Evolutionary conservation across 257 asterid genomes (phyloP).

Genomic region (Penstemon eatonii): DNA sequence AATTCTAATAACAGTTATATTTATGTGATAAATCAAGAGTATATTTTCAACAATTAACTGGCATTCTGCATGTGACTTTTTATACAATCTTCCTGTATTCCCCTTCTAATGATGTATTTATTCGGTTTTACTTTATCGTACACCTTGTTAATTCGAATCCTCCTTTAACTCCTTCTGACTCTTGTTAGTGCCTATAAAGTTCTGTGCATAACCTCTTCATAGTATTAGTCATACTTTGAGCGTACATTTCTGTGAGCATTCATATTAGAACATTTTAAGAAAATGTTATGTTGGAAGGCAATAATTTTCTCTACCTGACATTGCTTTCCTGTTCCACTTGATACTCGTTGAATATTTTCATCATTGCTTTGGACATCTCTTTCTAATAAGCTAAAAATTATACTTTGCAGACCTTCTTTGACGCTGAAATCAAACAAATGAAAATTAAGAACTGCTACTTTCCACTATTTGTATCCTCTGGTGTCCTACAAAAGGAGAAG

Average conservation of each 20-base stretch:
- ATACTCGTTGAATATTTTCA: slow-evolving; percentile 11
- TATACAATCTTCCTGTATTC: background rate
- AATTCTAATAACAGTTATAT: background rate
- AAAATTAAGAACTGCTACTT: slow-evolving; percentile 90
- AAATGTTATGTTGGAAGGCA: background rate
- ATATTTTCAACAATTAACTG: slow-evolving; percentile 9
- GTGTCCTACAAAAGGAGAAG: slow-evolving; percentile 81
- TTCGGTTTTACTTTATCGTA: background rate
- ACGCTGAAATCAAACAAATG: slow-evolving; percentile 96
- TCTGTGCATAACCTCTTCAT: background rate
- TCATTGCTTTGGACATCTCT: background rate
- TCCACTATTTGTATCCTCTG: slow-evolving; percentile 83
- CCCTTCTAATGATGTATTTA: background rate
- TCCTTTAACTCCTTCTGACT: background rate
- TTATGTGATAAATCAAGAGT: background rate
- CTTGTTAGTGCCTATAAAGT: background rate
- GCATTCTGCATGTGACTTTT: background rate
- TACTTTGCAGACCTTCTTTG: slow-evolving; percentile 65
- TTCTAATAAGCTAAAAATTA: slow-evolving; percentile 16
- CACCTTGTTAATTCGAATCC: background rate
- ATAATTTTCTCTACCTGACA: background rate
- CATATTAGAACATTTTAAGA: background rate
- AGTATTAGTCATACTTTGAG: background rate
- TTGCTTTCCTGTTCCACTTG: slow-evolving; percentile 3
- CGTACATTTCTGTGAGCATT: background rate